Evolutionary conservation across 2,329 filamentous ascomycete genomes (phyloP).

Genomic region (Rhinocladiella similis): DNA sequence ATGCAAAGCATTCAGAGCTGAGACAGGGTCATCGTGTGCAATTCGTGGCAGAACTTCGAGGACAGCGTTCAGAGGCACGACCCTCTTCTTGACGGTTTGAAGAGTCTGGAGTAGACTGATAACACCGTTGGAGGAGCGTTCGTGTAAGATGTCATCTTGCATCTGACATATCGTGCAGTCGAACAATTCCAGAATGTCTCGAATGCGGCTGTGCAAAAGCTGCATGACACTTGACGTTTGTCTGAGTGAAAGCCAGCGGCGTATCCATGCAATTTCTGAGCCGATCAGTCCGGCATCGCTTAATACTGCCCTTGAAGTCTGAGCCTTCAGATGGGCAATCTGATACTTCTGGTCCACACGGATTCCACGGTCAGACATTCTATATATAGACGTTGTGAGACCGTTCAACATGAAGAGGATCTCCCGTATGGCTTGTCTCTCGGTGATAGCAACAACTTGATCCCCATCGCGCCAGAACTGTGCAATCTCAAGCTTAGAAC

Average conservation of each 20-base stretch:
- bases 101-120: constrained; percentile 18
- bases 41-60: constrained; percentile 2
- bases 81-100: constrained; percentile 2
- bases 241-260: constrained; percentile 15
- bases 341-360: constrained; percentile 6
- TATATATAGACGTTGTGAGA: constrained; percentile 71
- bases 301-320: constrained; percentile 23
- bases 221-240: constrained; percentile 17
- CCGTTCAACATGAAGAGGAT: constrained; percentile 83
- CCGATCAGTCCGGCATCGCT: constrained; percentile 8
- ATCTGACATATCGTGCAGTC: constrained; percentile 8
- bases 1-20: constrained; percentile 12
- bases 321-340: constrained; percentile 19
- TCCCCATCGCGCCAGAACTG: constrained; percentile 50
- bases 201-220: constrained; percentile 15
- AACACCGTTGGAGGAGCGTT: constrained; percentile 8
- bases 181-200: constrained; percentile 8
- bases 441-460: constrained; percentile 51
- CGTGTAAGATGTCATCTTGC: constrained; percentile 12
- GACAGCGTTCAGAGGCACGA: constrained; percentile 4
- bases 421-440: constrained; percentile 74
- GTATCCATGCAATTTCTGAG: constrained; percentile 10
- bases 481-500: constrained; percentile 40
- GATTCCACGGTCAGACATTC: constrained; percentile 34
- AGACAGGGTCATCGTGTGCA: constrained; percentile 7